These are phyloP conservation scores for Claviceps sp. DNA, from an alignment of 2,329 filamentous ascomycete species.

Conservation along the genomic window DNA sequence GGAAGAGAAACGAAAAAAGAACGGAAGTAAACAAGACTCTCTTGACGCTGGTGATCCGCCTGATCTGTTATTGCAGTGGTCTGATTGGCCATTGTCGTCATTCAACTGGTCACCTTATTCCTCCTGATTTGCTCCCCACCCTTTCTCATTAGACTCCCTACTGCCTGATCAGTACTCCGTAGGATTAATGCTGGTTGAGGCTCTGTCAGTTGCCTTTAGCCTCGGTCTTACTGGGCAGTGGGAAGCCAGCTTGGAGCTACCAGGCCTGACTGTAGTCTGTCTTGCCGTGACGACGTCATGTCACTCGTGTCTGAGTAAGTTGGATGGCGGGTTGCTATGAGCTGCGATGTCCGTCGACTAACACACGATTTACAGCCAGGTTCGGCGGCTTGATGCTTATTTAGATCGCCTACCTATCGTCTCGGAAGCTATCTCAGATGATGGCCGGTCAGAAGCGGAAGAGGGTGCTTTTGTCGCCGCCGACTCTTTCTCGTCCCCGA, in stretches of 20 bases:
- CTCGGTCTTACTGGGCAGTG: background rate
- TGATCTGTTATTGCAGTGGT: constrained; percentile 10
- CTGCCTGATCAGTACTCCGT: background rate
- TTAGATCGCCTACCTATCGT: constrained; percentile 44
- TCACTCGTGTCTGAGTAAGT: constrained; percentile 36
- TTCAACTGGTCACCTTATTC: constrained; percentile 1
- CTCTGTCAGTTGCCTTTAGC: constrained; percentile 6
- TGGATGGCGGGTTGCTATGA: background rate
- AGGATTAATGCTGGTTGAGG: constrained; percentile 7
- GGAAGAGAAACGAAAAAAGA: background rate
- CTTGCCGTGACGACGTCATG: constrained; percentile 18
- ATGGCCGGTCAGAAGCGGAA: constrained; percentile 24
- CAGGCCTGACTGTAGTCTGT: background rate
- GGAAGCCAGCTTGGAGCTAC: constrained; percentile 1
- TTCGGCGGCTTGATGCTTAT: constrained; percentile 50
- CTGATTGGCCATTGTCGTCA: constrained; percentile 9
- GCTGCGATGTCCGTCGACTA: constrained; percentile 4
- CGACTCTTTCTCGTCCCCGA: constrained; percentile 34
- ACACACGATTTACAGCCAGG: constrained; percentile 30
- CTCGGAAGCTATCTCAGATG: constrained; percentile 27
- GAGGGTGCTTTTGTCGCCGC: constrained; percentile 22
- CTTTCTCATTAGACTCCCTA: constrained; percentile 2
- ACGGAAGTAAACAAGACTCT: background rate
- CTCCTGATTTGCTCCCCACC: constrained; percentile 3
- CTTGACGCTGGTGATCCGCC: constrained; percentile 6